phyloP scores from a whole-genome alignment of 176 grass and related monocot species.

The Thalia dealbata region DNA sequence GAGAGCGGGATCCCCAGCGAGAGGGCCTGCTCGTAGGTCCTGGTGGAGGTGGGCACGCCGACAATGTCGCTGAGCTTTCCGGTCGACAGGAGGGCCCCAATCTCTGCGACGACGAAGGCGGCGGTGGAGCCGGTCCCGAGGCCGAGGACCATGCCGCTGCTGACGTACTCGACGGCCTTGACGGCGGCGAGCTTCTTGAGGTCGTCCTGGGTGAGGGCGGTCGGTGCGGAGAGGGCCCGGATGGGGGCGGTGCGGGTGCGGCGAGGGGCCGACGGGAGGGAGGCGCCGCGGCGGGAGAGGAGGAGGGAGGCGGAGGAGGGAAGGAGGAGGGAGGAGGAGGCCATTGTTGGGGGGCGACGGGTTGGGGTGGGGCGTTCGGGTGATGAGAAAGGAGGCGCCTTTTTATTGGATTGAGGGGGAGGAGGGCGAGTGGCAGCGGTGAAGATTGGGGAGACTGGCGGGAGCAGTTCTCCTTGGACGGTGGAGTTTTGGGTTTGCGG shows the following conservation, averaged over 20 bases:
- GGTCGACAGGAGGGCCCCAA: constrained; percentile 54
- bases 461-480: background rate
- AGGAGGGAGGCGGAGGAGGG: constrained; percentile 4
- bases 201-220: constrained; percentile 76
- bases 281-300: constrained; percentile 14
- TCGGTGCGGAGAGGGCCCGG: constrained; percentile 44
- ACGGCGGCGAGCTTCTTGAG: constrained; percentile 81
- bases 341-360: background rate
- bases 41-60: constrained; percentile 85
- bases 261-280: background rate
- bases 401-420: background rate
- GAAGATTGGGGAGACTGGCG: background rate
- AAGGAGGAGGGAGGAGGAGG: constrained; percentile 18
- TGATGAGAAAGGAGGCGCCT: background rate
- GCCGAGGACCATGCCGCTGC: constrained; percentile 88
- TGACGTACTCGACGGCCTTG: constrained; percentile 82
- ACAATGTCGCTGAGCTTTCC: constrained; percentile 76
- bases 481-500: background rate
- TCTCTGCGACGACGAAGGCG: constrained; percentile 84
- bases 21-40: constrained; percentile 85
- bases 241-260: constrained; percentile 20
- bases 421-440: background rate
- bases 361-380: background rate
- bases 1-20: constrained; percentile 86
- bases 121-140: constrained; percentile 95